Conservation (phyloP, 1,284 basidiomycete species). For the Pholiota adiposa region DNA sequence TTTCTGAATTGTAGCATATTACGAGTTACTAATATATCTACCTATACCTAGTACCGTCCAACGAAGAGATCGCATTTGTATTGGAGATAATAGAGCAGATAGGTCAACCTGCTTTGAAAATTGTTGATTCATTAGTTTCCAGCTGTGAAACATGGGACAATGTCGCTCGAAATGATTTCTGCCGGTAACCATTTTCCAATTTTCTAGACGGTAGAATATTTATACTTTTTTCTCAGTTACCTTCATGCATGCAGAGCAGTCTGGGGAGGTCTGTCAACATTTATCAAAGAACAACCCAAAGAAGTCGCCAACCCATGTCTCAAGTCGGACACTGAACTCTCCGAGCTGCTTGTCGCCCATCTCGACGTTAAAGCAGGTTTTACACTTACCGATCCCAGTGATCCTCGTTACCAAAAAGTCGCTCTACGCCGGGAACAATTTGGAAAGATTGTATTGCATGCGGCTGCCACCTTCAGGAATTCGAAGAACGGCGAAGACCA, state of each 20-base stretch:
- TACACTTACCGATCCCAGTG: slow-evolving; percentile 73
- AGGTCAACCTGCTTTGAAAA: slow-evolving; percentile 67
- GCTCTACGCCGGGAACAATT: slow-evolving; percentile 66
- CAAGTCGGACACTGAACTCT: slow-evolving; percentile 64
- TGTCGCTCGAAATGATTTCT: slow-evolving; percentile 91
- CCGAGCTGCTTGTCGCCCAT: slow-evolving; percentile 65
- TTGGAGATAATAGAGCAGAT: slow-evolving; percentile 80
- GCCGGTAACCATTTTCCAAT: slow-evolving; percentile 61
- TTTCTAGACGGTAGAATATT: neutral
- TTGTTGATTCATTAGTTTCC: slow-evolving; percentile 68
- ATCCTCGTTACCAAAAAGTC: slow-evolving; percentile 76
- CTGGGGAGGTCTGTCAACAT: slow-evolving; percentile 75
- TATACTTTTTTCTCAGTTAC: slow-evolving; percentile 48
- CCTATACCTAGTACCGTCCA: slow-evolving; percentile 58
- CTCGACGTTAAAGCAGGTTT: slow-evolving; percentile 77
- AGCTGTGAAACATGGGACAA: slow-evolving; percentile 67
- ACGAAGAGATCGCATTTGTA: slow-evolving; percentile 81
- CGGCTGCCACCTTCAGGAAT: slow-evolving; percentile 68
- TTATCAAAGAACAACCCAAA: slow-evolving; percentile 65
- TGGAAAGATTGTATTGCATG: slow-evolving; percentile 73
- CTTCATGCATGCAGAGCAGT: slow-evolving; percentile 66
- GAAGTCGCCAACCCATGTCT: slow-evolving; percentile 58
- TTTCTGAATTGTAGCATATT: neutral
- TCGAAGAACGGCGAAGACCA: slow-evolving; percentile 81
- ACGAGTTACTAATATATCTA: neutral